Evolutionary conservation across 306 rosid species (phyloP).

Genomic region (Ziziphus jujuba): DNA sequence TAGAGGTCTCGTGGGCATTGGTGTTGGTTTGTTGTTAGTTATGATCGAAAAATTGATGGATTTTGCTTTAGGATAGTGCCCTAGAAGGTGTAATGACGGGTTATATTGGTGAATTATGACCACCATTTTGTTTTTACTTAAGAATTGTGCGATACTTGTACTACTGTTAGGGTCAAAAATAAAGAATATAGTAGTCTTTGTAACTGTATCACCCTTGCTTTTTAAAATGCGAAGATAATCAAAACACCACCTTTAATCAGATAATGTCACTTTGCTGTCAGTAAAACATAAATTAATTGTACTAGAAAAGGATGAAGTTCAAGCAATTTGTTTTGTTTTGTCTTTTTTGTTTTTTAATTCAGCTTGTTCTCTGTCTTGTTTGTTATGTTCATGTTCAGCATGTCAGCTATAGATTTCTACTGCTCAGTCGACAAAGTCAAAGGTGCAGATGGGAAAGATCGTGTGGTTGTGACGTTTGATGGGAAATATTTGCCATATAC

Average conservation of each 20-base stretch:
- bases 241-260: neutral
- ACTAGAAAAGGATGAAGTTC: conserved; percentile 2
- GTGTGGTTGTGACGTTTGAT: conserved; percentile 76
- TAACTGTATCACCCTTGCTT: neutral
- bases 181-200: neutral
- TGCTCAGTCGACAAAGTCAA: conserved; percentile 92
- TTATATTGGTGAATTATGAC: too few relatives aligned
- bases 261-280: neutral
- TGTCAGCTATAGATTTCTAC: conserved; percentile 95
- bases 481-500: conserved; percentile 82
- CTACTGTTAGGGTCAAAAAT: too few relatives aligned
- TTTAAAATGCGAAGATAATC: neutral
- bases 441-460: conserved; percentile 93
- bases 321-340: neutral
- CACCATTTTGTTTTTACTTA: too few relatives aligned
- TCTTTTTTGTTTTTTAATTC: conserved; percentile 4
- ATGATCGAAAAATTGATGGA: neutral
- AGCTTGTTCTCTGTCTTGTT: neutral
- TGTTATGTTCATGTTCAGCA: conserved; percentile 48
- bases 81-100: too few relatives aligned
- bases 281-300: neutral
- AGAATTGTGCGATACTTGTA: too few relatives aligned
- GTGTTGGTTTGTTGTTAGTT: neutral
- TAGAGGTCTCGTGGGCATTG: neutral
- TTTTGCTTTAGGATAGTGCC: too few relatives aligned